phyloP scores from a whole-genome alignment of 169 alveolate genomes.

The Cryptosporidium parvum region DNA sequence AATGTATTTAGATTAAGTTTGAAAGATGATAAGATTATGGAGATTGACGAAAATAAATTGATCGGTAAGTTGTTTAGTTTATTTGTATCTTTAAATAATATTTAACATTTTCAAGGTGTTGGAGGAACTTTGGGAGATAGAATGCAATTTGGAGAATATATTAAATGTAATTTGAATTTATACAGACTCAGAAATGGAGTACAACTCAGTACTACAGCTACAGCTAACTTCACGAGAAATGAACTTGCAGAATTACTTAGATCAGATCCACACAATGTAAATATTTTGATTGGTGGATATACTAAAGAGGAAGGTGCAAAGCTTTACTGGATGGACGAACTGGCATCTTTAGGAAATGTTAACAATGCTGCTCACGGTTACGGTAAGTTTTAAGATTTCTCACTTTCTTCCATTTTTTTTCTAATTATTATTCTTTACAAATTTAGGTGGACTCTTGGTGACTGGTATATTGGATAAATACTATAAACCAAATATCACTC shows the following conservation, averaged over 20 bases:
- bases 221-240: slow-evolving; percentile 88
- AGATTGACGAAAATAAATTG: slow-evolving; percentile 84
- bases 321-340: slow-evolving; percentile 91
- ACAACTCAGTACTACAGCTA: slow-evolving; percentile 84
- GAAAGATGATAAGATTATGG: slow-evolving; percentile 81
- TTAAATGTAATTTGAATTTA: slow-evolving; percentile 84
- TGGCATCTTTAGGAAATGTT: slow-evolving; percentile 87
- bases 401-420: slow-evolving; percentile 88
- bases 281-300: slow-evolving; percentile 87
- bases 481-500: slow-evolving; percentile 86
- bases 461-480: slow-evolving; percentile 90
- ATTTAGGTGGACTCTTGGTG: slow-evolving; percentile 83
- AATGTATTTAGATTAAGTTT: slow-evolving; percentile 81
- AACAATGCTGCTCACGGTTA: slow-evolving; percentile 93
- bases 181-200: slow-evolving; percentile 85
- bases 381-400: slow-evolving; percentile 85
- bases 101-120: slow-evolving; percentile 61
- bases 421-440: slow-evolving; percentile 81
- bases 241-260: slow-evolving; percentile 89
- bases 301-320: slow-evolving; percentile 90
- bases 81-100: not conserved
- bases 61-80: slow-evolving; percentile 68
- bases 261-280: slow-evolving; percentile 88
- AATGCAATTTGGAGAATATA: slow-evolving; percentile 86
- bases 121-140: slow-evolving; percentile 91